phyloP scores from a whole-genome alignment of 176 grass and related monocot genomes.

The Carex cristatella region DNA sequence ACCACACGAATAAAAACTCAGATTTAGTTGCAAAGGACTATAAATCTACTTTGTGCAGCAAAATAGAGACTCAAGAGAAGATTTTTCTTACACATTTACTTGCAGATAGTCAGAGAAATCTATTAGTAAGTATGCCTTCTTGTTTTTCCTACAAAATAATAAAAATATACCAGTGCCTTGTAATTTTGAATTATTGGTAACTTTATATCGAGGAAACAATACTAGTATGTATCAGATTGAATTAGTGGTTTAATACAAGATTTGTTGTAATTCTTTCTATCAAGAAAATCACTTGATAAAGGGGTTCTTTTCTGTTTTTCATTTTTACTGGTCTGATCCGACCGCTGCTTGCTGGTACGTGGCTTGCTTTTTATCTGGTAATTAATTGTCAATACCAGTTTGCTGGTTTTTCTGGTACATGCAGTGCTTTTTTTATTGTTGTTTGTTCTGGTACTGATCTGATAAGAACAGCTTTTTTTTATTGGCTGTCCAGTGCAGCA shows the following conservation, averaged over 20 bases:
- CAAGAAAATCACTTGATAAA: too few species aligned
- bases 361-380: too few species aligned
- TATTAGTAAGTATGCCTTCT: conserved; percentile 84
- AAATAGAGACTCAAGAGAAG: conserved; percentile 19
- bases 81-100: conserved; percentile 77
- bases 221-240: background rate
- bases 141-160: conserved; percentile 60
- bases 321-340: background rate
- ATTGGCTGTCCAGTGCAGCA: too few species aligned
- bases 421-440: too few species aligned
- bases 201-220: background rate
- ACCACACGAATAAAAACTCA: conserved; percentile 33
- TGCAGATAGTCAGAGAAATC: conserved; percentile 83
- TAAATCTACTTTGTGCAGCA: conserved; percentile 2
- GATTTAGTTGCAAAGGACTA: background rate
- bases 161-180: conserved; percentile 11
- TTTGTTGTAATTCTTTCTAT: background rate
- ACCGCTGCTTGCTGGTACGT: too few species aligned
- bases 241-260: background rate
- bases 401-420: too few species aligned
- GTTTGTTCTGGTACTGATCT: too few species aligned
- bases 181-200: background rate
- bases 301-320: background rate
- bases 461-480: too few species aligned
- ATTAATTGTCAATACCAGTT: too few species aligned